Conservation (phyloP, 2,329 filamentous ascomycete genomes). For the Colletotrichum eremochloae region DNA sequence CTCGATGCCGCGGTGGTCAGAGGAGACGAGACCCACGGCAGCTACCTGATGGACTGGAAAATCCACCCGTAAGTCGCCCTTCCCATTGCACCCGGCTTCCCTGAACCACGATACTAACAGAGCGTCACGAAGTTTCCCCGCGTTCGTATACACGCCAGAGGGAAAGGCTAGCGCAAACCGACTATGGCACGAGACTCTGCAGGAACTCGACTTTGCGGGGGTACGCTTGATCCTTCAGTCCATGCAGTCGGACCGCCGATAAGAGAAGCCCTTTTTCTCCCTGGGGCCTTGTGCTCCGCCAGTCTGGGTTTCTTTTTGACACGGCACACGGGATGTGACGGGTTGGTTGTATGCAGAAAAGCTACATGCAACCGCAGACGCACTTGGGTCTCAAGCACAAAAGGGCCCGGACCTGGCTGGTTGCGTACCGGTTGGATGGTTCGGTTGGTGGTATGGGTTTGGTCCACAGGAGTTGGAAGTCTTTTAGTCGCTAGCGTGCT, state of each 20-base stretch:
- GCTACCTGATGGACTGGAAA: slow-evolving; percentile 61
- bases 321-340: background rate
- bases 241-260: slow-evolving; percentile 14
- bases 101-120: background rate
- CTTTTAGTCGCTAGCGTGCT: background rate
- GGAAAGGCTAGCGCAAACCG: slow-evolving; percentile 25
- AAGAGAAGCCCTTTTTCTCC: background rate
- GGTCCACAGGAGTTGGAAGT: background rate
- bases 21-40: slow-evolving; percentile 63
- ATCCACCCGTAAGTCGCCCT: slow-evolving; percentile 57
- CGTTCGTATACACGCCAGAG: slow-evolving; percentile 37
- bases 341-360: slow-evolving; percentile 13
- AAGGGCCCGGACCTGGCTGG: background rate
- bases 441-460: background rate
- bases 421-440: background rate
- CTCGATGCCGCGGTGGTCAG: slow-evolving; percentile 59
- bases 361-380: background rate
- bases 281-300: slow-evolving; percentile 5
- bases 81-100: background rate
- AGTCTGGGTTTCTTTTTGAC: background rate
- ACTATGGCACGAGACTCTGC: slow-evolving; percentile 43
- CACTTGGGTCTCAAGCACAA: background rate
- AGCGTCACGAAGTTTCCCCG: slow-evolving; percentile 47
- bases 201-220: slow-evolving; percentile 43
- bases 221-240: slow-evolving; percentile 38